Percentiles rank a stretch among this genome's conserved stretches.
phyloP scores from a whole-genome alignment of 2,329 filamentous ascomycete genomes.

The Penicillium sp. region DNA sequence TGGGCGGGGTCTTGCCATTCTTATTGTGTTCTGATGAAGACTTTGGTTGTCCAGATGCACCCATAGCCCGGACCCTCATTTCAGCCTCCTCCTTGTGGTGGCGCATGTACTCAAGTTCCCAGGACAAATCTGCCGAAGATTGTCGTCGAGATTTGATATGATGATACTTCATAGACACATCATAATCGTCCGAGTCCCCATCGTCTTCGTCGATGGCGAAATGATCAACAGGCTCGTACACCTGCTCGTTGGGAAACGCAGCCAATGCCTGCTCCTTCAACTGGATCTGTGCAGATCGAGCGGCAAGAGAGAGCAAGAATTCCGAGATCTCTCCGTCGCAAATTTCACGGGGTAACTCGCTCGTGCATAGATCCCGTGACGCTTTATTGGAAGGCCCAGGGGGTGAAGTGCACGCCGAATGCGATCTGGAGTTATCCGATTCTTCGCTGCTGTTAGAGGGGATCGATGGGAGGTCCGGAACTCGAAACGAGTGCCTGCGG shows the following conservation, averaged over 20 bases:
- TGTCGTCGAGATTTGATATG: conserved; percentile 33
- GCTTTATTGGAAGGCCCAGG: conserved; percentile 24
- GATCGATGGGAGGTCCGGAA: conserved; percentile 55
- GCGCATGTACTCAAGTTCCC: conserved; percentile 74
- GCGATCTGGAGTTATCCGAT: conserved; percentile 33
- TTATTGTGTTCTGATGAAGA: conserved; percentile 45
- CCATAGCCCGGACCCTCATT: conserved; percentile 33
- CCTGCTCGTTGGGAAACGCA: conserved; percentile 43
- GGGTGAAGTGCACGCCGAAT: conserved; percentile 39
- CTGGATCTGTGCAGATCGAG: conserved; percentile 69
- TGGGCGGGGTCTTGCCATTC: conserved; percentile 62
- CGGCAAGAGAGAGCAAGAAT: conserved; percentile 70
- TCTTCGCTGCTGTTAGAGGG: conserved; percentile 52
- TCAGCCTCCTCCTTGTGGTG: conserved; percentile 61
- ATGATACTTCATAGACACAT: conserved; percentile 20
- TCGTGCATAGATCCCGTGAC: conserved; percentile 27
- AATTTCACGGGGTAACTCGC: conserved; percentile 41
- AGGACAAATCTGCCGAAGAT: conserved; percentile 46
- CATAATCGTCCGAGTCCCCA: conserved; percentile 27
- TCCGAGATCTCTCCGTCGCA: conserved; percentile 67
- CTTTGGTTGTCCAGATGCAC: conserved; percentile 25
- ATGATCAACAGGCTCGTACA: conserved; percentile 40
- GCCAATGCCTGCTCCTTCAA: conserved; percentile 56
- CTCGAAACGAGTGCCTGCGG: conserved; percentile 49
- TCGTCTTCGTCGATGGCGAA: conserved; percentile 40